Evolutionary conservation across 1,284 basidiomycete species (phyloP).

Genomic region (Gomphus bonarii): DNA sequence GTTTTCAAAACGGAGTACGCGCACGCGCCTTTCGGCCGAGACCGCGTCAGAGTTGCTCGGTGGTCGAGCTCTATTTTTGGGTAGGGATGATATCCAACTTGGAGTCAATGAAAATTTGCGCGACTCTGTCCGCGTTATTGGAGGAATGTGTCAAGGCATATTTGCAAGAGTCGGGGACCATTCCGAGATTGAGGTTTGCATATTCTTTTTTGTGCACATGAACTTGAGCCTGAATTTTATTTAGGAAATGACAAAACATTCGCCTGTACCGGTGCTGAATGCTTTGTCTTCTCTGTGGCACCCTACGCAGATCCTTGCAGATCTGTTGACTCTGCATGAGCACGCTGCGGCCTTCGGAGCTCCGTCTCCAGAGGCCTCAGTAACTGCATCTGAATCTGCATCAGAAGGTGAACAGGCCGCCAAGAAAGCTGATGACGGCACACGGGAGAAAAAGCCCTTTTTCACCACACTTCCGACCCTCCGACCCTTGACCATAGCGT

Average conservation of each 20-base stretch:
- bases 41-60: constrained; percentile 70
- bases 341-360: constrained; percentile 42
- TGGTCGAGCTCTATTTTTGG: constrained; percentile 90
- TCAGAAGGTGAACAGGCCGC: neutral
- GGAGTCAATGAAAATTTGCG: constrained; percentile 89
- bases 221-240: neutral
- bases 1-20: constrained; percentile 89
- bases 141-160: constrained; percentile 94
- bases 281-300: constrained; percentile 95
- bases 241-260: constrained; percentile 82
- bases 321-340: constrained; percentile 86
- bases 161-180: constrained; percentile 94
- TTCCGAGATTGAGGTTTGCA: constrained; percentile 78
- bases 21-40: constrained; percentile 87
- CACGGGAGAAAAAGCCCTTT: constrained; percentile 10
- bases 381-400: neutral
- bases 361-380: neutral
- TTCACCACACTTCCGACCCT: constrained; percentile 32
- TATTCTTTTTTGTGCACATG: neutral
- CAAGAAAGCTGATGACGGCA: constrained; percentile 9
- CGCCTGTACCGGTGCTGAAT: constrained; percentile 90
- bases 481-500: constrained; percentile 75
- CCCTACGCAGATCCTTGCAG: constrained; percentile 92
- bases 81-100: constrained; percentile 85
- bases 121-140: constrained; percentile 83